Base-by-base conservation (phyloP, 1,284 basidiomycete genomes). In the Ceratobasidium sp. region DNA sequence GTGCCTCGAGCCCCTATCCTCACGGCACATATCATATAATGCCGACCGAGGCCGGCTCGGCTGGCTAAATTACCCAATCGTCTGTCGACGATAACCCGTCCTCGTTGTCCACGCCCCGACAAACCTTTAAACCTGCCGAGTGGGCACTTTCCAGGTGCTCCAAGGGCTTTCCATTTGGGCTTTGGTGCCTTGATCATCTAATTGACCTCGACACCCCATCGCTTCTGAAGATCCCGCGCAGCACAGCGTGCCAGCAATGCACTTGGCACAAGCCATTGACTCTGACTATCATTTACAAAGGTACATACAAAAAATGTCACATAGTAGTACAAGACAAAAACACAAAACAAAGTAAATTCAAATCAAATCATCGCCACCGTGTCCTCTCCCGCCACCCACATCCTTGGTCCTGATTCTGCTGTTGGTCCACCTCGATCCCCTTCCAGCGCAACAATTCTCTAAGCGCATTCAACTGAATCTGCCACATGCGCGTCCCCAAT, bases 401-500 rank as follows among this genome's bases (percentile, higher is more conserved):
- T n/a, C n/a, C n/a, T n/a, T n/a, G n/a, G n/a, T n/a, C n/a, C n/a
- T n/a, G n/a, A n/a, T n/a, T n/a, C n/a, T n/a, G n/a, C n/a, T n/a
- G n/a, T 14, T 48, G 12, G 30, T 43, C 3, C 60, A 30, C 30
- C 28, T 62, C 43, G 10, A 62, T 30, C 2, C 60, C 60, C 60
- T 46, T 62, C 26, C 39, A 46, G 18, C 45, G 23, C 43, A 62
- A 34, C 23, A 18, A 30, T 48, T 41, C 46, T 9, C n/a, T 23
- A 6, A 69, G 23, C 26, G 21, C 64, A 10, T 57, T 36, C 34
- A 14, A 1, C 52, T 69, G 64, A n/a, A 69, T 69, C 36, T 46
- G 50, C 64, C 64, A 69, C 4, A 69, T 28, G 32, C 23, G 32
- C 21, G 30, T 57, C 18, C 64, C 64, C 18, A 69, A 28, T 10